Evolutionary conservation across 1,284 basidiomycete species (phyloP), one percentile per base, ranked within the genome.

Genomic region (Schizophyllum commune): DNA sequence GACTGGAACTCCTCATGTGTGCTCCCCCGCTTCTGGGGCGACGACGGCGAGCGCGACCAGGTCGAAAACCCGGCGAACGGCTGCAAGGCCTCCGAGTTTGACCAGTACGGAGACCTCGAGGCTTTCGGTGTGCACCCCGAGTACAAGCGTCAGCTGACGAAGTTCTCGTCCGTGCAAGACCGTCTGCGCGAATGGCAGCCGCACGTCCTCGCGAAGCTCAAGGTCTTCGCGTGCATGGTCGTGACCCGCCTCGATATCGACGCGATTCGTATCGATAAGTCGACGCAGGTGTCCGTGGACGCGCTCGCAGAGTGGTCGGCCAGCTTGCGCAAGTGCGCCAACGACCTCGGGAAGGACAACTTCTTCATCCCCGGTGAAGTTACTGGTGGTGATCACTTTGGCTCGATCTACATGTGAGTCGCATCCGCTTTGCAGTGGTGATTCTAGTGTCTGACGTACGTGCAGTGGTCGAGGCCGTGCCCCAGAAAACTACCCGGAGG

Each of bases 111-210:
- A 65, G 93, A 96, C 74, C 90, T 92, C 82, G 93, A 95, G 73
- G 93, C 93, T 64, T 96, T 96, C 72, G 93, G 93, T 87, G 92
- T 94, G 39, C 92, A 91, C 70, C 87, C 88, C 13, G 89, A 91
- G 72, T 94, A 89, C 90, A 82, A 95, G 70, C 92, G 93, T 82
- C 91, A 96, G 72, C 76, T 96, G 32, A 85, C 91, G 66, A 96
- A 96, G 72, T 95, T 95, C 73, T 91, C 93, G 34, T 94, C 92
- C 59, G 93, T 95, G 5, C 93, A 96, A 70, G 93, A 96, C 73
- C 91, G 92, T 82, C 81, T 95, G 56, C 83, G 92, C 59, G 92
- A 94, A 75, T 94, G 93, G 93, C 83, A 85, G 22, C 82, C 87
- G 1, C 68, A 77, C 5, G 91, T 92, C 58, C 86, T 88, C 80